Evolutionary conservation across 2,329 filamentous ascomycete genomes (phyloP), one percentile per base, ranked within the genome.

Genomic region (Chrysoporthe puriensis): DNA sequence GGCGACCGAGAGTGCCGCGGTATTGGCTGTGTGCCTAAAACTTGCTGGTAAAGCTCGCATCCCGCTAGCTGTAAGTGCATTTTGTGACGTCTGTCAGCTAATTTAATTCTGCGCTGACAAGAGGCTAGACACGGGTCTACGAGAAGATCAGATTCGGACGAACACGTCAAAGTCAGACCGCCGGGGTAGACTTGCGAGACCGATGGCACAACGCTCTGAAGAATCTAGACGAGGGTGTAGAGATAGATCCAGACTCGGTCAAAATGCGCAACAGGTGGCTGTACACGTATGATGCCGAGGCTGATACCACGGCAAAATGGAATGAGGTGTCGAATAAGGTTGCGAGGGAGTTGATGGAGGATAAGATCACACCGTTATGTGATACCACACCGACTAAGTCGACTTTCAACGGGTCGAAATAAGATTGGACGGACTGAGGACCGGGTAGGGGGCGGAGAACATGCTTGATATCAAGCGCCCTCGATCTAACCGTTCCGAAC

Each of bases 1-100:
- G 73, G 84, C 85, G 0, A 81, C 84, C 26, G 85, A 86, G 75
- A 85, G 85, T 71, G 83, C 78, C 0, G 81, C 77, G 3, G 81
- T 81, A 42, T 69, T 85, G 52, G 82, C 81, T 0, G 74, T 81
- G 4, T 83, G 81, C 69, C 72, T 84, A 61, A 77, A 79, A 64
- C 70, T 82, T n/a, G 79, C 78, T 14, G 79, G 79, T 16, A 81
- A 80, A 67, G 76, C 76, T 4, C 77, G 78, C 44, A 73, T 82
- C 36, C 73, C 77, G 1, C 72, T 81, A 67, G 80, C 79, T 1
- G 78, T 79, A 69, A 68, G 77, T 42, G n/a, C 40, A 62, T 11
- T 18, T 57, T 26, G 11, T 34, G 40, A 40, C 36, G 46, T 32
- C 21, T 50, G 46, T 36, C 52, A 26, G 16, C 32, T 44, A 42